phyloP scores from a whole-genome alignment of 768 basidiomycete species.

The Mycena haematopus region DNA sequence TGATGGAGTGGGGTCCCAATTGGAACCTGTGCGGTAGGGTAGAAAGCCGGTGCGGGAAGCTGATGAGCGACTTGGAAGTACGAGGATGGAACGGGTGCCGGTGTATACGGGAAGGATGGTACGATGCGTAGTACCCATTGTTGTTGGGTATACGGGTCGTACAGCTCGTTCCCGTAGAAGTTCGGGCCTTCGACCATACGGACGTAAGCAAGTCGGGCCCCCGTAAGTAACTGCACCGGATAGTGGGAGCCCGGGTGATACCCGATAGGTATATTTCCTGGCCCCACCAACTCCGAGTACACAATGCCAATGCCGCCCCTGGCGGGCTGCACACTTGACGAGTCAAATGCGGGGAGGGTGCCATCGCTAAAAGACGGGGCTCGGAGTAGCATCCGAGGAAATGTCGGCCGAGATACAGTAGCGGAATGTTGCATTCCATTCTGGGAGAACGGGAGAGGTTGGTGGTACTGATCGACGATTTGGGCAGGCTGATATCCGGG shows the following conservation, averaged over 20 bases:
- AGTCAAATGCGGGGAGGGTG: too few species aligned
- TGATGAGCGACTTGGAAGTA: not conserved
- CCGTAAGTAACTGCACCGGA: not conserved
- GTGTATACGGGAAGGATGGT: not conserved
- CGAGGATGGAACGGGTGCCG: not conserved
- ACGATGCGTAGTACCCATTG: not conserved
- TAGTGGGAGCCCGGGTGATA: not conserved
- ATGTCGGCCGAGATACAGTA: too few species aligned
- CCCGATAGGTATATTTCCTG: not conserved
- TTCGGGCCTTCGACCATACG: not conserved
- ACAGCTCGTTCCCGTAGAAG: slow-evolving; percentile 11
- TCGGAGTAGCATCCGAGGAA: not conserved
- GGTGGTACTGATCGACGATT: not conserved
- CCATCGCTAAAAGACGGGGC: not conserved
- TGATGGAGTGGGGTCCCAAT: not conserved
- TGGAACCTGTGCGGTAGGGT: not conserved
- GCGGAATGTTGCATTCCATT: not conserved
- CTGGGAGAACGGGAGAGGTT: not conserved
- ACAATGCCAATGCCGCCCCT: too few species aligned
- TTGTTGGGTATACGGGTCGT: not conserved
- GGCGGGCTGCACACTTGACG: too few species aligned
- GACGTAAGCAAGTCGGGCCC: not conserved
- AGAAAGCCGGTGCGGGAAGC: not conserved
- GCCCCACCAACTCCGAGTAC: too few species aligned
- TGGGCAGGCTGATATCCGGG: not conserved